phyloP scores from a whole-genome alignment of 371 early-diverging fungal genomes.

The Mucor circinelloides region DNA sequence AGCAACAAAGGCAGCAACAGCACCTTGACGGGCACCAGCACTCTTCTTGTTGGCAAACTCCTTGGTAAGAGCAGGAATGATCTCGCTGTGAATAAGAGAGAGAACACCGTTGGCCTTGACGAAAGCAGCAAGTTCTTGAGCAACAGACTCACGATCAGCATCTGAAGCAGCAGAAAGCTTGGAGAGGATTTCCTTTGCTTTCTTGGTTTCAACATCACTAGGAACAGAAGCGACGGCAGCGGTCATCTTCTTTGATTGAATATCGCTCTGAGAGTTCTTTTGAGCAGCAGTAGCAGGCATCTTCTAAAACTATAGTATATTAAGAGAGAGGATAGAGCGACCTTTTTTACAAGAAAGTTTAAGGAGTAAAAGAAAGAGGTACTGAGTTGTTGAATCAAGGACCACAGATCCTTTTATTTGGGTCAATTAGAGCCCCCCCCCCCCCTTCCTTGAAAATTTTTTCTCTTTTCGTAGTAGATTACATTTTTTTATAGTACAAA shows the following conservation, averaged over 20 bases:
- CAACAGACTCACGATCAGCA: slow-evolving; percentile 55
- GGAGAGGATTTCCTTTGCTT: slow-evolving; percentile 39
- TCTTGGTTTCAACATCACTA: slow-evolving; percentile 36
- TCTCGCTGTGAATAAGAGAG: slow-evolving; percentile 46
- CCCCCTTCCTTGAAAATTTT: slow-evolving; percentile 1
- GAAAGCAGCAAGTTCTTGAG: slow-evolving; percentile 53
- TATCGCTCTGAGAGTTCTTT: slow-evolving; percentile 35
- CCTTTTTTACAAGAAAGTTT: slow-evolving; percentile 2
- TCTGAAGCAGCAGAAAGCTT: slow-evolving; percentile 57
- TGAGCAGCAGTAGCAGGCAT: slow-evolving; percentile 16
- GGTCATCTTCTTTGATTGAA: slow-evolving; percentile 42
- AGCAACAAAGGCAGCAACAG: slow-evolving; percentile 63
- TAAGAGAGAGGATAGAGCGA: slow-evolving; percentile 11
- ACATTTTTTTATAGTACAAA: not conserved
- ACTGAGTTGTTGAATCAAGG: not conserved
- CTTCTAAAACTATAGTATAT: not conserved
- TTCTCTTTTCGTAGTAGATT: slow-evolving; percentile 1
- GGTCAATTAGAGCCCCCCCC: not conserved
- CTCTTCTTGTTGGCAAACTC: slow-evolving; percentile 68
- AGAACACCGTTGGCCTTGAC: slow-evolving; percentile 57
- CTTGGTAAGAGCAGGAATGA: slow-evolving; percentile 56
- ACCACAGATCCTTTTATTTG: not conserved
- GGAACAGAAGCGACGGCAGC: slow-evolving; percentile 19
- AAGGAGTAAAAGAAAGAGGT: slow-evolving; percentile 1
- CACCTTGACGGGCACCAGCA: slow-evolving; percentile 66